These are phyloP conservation scores for Aspergillus sparsus DNA, from an alignment of 495 filamentous ascomycete species.

Conservation along the genomic window DNA sequence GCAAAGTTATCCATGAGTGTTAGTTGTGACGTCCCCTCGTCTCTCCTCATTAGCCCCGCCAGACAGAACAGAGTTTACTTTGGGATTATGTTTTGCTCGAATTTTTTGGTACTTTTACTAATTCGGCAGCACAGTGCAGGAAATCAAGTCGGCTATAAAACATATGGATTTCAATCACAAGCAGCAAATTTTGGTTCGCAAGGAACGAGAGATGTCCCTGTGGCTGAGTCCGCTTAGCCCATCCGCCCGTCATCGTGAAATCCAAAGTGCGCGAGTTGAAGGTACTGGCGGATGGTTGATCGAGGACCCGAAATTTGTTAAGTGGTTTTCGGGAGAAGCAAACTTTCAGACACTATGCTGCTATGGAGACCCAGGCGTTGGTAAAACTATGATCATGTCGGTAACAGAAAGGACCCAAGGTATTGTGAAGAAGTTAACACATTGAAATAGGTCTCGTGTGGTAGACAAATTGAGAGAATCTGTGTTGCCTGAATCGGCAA, in stretches of 20 bases:
- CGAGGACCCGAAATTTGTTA: constrained; percentile 13
- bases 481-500: neutral
- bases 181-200: too few relatives aligned
- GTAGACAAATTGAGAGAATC: constrained; percentile 17
- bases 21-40: too few relatives aligned
- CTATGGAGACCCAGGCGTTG: constrained; percentile 28
- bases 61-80: too few relatives aligned
- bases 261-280: constrained; percentile 12
- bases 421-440: neutral
- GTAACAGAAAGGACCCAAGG: constrained; percentile 11
- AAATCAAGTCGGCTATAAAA: neutral
- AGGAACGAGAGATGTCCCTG: constrained; percentile 13
- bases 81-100: too few relatives aligned
- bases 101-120: constrained; percentile 1
- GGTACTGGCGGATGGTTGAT: constrained; percentile 26
- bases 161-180: neutral
- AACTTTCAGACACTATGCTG: constrained; percentile 4
- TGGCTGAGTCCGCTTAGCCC: constrained; percentile 23
- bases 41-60: too few relatives aligned
- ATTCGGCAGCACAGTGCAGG: neutral
- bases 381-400: constrained; percentile 36
- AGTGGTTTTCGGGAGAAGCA: constrained; percentile 13
- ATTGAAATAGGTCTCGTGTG: constrained; percentile 5
- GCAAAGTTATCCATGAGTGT: too few relatives aligned
- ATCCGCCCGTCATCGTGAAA: neutral